phyloP scores from a whole-genome alignment of 2,329 filamentous ascomycete species.

The Penicillium sp. region DNA sequence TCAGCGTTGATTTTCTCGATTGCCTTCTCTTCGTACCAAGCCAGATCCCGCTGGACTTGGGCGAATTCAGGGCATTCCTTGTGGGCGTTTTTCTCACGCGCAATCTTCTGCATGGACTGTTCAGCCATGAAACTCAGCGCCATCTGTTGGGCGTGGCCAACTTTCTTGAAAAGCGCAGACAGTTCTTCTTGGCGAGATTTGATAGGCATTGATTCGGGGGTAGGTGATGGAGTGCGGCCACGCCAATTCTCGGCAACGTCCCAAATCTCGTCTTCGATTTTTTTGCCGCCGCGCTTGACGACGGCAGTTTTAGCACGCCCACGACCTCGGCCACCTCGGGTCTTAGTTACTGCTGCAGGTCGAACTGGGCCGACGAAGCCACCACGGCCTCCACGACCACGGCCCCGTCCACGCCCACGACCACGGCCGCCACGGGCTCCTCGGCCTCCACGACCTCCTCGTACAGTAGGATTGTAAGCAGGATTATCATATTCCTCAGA shows the following conservation, averaged over 20 bases:
- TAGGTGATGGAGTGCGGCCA: slow-evolving; percentile 37
- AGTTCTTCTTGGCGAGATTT: slow-evolving; percentile 45
- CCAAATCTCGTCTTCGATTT: slow-evolving; percentile 28
- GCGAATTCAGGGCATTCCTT: slow-evolving; percentile 41
- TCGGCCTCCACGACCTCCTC: slow-evolving; percentile 18
- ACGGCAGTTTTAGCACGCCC: slow-evolving; percentile 23
- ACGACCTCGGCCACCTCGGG: slow-evolving; percentile 31
- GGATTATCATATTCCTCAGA: slow-evolving; percentile 4
- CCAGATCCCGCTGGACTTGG: slow-evolving; percentile 35
- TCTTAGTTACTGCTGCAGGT: slow-evolving; percentile 14
- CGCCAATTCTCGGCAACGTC: slow-evolving; percentile 31
- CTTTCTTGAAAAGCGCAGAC: slow-evolving; percentile 42
- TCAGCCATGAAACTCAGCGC: slow-evolving; percentile 42
- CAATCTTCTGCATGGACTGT: slow-evolving; percentile 40
- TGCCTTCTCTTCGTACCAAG: slow-evolving; percentile 28
- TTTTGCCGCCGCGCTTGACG: slow-evolving; percentile 20
- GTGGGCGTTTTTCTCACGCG: slow-evolving; percentile 44
- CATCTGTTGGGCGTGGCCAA: slow-evolving; percentile 43
- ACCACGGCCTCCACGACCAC: slow-evolving; percentile 38
- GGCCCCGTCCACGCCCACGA: slow-evolving; percentile 33
- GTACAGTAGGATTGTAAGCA: neutral
- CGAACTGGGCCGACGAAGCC: slow-evolving; percentile 24
- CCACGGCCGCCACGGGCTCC: slow-evolving; percentile 26
- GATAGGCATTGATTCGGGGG: slow-evolving; percentile 38
- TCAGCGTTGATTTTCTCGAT: slow-evolving; percentile 31